Evolutionary conservation across 306 rosid species (phyloP), one percentile per base, ranked within the genome.

Genomic region (Vachellia pachyceras): DNA sequence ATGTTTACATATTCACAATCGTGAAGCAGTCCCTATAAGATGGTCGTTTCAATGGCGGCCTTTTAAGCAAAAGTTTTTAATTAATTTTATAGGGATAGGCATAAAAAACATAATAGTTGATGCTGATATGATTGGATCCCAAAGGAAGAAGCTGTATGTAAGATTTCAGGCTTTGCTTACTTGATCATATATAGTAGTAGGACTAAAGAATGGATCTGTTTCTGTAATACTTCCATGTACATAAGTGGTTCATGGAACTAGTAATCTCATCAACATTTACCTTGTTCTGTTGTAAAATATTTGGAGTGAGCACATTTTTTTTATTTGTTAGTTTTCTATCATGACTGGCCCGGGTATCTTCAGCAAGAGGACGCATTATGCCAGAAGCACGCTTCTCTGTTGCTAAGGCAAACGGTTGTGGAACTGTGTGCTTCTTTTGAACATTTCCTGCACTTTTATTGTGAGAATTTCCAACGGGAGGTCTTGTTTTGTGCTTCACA

Each of bases 341-440:
- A 6, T 70, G 80, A 61, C 69, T 71, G 22, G 83, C 74, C 22
- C 76, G 85, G 73, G 73, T 78, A 49, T 84, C 76, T 78, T 77
- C 83, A 72, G 81, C 88, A 76, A 86, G 81, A 76, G 88, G 86
- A 40, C 89, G 95, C 40, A 79, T 79, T 82, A 87, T 90, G 74
- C 68, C 73, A 1, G 89, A 87, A 78, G 97, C 98, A 72, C 98
- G 99, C 87, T 84, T 96, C 85, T 96, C 99, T 45, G 99, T 96
- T 69, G 99, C 98, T 18, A 96, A 88, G 76, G 98, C 85, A 88
- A 96, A 96, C 25, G 99, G 99, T 69, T 87, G 94, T 6, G 99
- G 99, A 85, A 96, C 85, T 37, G 97, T 96, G 68, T 79, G 90
- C 77, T 88, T 95, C 84, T 85, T 85, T 85, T 87, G 90, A 65